phyloP scores from a whole-genome alignment of 2,329 filamentous ascomycete species.

The Hymenoscyphus albidus region DNA sequence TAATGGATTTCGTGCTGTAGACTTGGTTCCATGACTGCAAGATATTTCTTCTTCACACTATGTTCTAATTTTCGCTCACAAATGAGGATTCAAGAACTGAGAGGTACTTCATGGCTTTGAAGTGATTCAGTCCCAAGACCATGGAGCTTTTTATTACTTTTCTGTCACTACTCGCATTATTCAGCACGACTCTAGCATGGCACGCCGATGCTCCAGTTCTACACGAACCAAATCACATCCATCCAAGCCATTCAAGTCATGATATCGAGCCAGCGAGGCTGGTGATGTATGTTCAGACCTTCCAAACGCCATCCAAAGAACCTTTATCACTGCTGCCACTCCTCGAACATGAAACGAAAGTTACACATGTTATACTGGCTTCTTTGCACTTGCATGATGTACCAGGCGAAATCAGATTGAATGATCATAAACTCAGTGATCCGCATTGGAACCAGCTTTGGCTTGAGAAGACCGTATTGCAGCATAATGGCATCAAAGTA shows the following conservation, averaged over 20 bases:
- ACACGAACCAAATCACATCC: not conserved
- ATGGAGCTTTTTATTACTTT: not conserved
- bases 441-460: slow-evolving; percentile 19
- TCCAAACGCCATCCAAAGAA: slow-evolving; percentile 47
- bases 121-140: not conserved
- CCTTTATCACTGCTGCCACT: slow-evolving; percentile 57
- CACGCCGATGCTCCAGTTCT: not conserved
- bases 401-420: slow-evolving; percentile 63
- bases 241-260: not conserved
- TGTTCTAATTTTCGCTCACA: not conserved
- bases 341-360: slow-evolving; percentile 46
- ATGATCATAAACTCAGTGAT: slow-evolving; percentile 20
- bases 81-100: not conserved
- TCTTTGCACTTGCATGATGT: slow-evolving; percentile 74
- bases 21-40: not conserved
- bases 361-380: slow-evolving; percentile 79
- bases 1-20: not conserved
- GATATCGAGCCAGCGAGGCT: slow-evolving; percentile 24
- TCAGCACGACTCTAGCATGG: not conserved
- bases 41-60: not conserved
- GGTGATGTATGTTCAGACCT: slow-evolving; percentile 60
- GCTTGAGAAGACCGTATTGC: slow-evolving; percentile 22
- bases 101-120: not conserved
- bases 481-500: slow-evolving; percentile 21
- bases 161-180: not conserved